A percentile compares a stretch with the other conserved stretches of the same genome.
phyloP scores from a whole-genome alignment of 1,284 basidiomycete genomes.

The Gymnopus androsaceus region DNA sequence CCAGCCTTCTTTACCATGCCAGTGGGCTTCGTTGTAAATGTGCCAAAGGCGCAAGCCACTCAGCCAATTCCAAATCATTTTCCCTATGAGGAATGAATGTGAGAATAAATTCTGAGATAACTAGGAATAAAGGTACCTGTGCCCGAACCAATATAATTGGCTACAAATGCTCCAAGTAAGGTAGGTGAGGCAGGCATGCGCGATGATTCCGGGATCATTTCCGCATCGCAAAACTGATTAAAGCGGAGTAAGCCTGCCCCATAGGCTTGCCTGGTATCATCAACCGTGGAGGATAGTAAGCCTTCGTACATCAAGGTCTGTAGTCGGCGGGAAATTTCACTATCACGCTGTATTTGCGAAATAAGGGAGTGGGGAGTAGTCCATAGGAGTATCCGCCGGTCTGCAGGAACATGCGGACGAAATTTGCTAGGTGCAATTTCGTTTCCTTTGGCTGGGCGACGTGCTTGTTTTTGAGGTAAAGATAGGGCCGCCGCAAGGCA shows the following conservation, averaged over 20 bases:
- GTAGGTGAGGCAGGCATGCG: constrained; percentile 24
- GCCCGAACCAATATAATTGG: too few relatives aligned
- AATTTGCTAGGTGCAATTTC: background rate
- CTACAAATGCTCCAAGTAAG: constrained; percentile 1
- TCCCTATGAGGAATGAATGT: constrained; percentile 2
- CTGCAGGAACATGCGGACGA: constrained; percentile 8
- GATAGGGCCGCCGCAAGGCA: background rate
- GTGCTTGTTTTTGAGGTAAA: background rate
- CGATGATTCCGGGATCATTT: constrained; percentile 16
- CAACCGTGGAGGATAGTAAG: background rate
- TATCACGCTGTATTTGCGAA: background rate
- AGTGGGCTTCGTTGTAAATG: constrained; percentile 11
- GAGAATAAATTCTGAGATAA: background rate
- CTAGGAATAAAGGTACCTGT: constrained; percentile 21
- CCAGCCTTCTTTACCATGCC: constrained; percentile 18
- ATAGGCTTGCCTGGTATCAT: constrained; percentile 19
- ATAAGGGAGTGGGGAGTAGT: constrained; percentile 9
- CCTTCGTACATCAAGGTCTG: background rate
- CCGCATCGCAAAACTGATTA: constrained; percentile 26
- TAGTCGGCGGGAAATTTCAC: background rate
- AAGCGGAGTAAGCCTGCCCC: constrained; percentile 26
- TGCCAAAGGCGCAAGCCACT: constrained; percentile 17
- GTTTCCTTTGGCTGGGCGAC: background rate
- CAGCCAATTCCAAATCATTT: constrained; percentile 19
- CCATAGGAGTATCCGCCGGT: constrained; percentile 10